Conservation (phyloP, 2,329 filamentous ascomycete species). For the Paracoccidioides brasiliensis region DNA sequence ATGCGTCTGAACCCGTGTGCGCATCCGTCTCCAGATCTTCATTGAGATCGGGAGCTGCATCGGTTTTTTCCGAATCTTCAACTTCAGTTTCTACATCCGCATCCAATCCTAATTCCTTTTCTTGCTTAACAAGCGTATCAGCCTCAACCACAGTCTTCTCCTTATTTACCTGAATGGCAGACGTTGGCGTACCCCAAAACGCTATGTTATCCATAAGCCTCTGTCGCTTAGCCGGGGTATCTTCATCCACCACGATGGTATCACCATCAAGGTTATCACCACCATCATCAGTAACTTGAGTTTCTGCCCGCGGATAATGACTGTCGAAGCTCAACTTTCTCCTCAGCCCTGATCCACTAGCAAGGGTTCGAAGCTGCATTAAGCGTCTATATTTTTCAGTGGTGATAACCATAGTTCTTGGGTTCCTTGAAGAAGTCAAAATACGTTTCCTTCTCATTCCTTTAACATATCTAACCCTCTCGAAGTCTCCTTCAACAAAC, state of each 20-base stretch:
- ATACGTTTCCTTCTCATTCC: background rate
- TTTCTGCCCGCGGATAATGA: background rate
- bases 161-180: background rate
- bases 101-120: background rate
- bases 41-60: background rate
- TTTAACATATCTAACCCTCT: background rate
- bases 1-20: background rate
- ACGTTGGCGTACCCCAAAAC: background rate
- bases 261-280: conserved; percentile 2
- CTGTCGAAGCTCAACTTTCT: conserved; percentile 4
- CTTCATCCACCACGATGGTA: background rate
- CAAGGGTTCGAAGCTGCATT: background rate
- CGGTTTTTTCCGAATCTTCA: background rate
- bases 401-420: background rate
- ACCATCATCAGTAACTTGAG: background rate
- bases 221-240: conserved; percentile 3
- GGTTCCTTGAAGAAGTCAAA: background rate
- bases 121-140: background rate
- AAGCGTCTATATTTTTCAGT: background rate
- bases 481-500: background rate
- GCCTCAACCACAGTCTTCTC: background rate
- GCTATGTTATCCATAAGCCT: background rate
- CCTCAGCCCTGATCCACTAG: background rate
- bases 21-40: background rate
- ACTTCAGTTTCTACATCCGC: background rate